Percentiles rank a stretch among this genome's conserved stretches.
Conservation (phyloP, 1,284 basidiomycete species). For the Sporisorium graminicola region DNA sequence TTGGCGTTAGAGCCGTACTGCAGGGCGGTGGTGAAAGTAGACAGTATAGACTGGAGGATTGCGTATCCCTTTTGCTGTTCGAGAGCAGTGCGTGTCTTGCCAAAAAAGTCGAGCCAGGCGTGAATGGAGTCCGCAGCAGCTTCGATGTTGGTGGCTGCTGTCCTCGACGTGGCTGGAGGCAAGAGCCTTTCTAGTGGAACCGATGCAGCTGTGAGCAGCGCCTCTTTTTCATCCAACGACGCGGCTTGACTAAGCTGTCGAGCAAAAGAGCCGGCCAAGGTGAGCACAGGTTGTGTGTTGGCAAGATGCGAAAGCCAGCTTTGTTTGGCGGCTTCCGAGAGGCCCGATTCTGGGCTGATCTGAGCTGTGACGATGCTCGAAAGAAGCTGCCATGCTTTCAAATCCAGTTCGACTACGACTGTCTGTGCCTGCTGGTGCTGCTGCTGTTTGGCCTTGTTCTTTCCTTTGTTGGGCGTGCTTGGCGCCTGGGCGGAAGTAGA, state of each 20-base stretch:
- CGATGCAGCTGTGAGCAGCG: slow-evolving; percentile 14
- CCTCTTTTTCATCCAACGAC: background rate
- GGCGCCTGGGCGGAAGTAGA: slow-evolving; percentile 10
- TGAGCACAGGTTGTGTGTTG: slow-evolving; percentile 37
- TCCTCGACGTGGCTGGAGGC: slow-evolving; percentile 40
- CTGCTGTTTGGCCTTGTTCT: slow-evolving; percentile 37
- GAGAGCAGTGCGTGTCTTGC: background rate
- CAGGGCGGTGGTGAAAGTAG: slow-evolving; percentile 39
- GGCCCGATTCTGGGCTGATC: slow-evolving; percentile 11
- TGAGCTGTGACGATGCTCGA: slow-evolving; percentile 23
- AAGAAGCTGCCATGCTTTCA: slow-evolving; percentile 51
- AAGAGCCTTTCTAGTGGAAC: slow-evolving; percentile 23
- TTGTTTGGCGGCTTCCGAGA: slow-evolving; percentile 37
- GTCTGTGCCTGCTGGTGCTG: background rate
- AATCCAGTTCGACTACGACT: slow-evolving; percentile 14
- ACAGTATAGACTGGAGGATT: slow-evolving; percentile 28
- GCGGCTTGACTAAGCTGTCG: slow-evolving; percentile 11
- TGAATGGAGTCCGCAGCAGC: slow-evolving; percentile 50
- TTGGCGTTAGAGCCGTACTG: slow-evolving; percentile 57
- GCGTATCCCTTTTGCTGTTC: slow-evolving; percentile 8
- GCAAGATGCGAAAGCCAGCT: slow-evolving; percentile 49
- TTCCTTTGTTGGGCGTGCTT: slow-evolving; percentile 28
- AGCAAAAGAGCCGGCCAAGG: slow-evolving; percentile 31
- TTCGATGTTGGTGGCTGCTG: slow-evolving; percentile 57
- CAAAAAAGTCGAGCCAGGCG: slow-evolving; percentile 44